Conservation (phyloP, 1,139 yeast species). For the Torulaspora pretoriensis region DNA sequence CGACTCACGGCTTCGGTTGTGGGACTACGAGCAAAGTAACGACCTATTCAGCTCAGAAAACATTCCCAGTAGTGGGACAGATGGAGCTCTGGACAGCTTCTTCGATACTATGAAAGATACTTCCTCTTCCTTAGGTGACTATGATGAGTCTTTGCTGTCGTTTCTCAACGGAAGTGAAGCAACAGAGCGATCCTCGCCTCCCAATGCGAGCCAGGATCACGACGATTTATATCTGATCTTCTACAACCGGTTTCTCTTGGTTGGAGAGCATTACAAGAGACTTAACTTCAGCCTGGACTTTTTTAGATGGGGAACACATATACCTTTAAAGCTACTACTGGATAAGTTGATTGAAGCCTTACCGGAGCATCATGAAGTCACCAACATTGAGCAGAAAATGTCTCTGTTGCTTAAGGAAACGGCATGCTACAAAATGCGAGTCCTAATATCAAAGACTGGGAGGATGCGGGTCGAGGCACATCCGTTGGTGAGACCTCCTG, state of each 20-base stretch:
- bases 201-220: constrained; percentile 24
- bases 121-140: constrained; percentile 7
- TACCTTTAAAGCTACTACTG: constrained; percentile 45
- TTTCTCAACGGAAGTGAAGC: constrained; percentile 9
- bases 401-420: constrained; percentile 21
- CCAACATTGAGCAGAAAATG: constrained; percentile 26
- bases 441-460: constrained; percentile 50
- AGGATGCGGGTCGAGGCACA: constrained; percentile 49
- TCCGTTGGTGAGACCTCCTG: constrained; percentile 38
- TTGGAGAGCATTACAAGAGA: constrained; percentile 61
- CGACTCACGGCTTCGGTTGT: constrained; percentile 12
- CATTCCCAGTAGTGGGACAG: background rate
- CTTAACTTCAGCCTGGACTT: constrained; percentile 50
- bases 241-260: constrained; percentile 49
- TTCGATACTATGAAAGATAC: constrained; percentile 9
- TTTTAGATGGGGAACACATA: constrained; percentile 48
- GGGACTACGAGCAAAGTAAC: constrained; percentile 9
- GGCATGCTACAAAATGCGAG: constrained; percentile 55
- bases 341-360: constrained; percentile 42
- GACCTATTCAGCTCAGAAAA: background rate
- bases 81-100: constrained; percentile 7
- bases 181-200: constrained; percentile 10
- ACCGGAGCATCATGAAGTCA: constrained; percentile 28
- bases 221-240: constrained; percentile 25
- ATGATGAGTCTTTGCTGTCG: constrained; percentile 12